Evolutionary conservation across 305 asterid species (phyloP).

Genomic region (Fraxinus xanthoxyloides): DNA sequence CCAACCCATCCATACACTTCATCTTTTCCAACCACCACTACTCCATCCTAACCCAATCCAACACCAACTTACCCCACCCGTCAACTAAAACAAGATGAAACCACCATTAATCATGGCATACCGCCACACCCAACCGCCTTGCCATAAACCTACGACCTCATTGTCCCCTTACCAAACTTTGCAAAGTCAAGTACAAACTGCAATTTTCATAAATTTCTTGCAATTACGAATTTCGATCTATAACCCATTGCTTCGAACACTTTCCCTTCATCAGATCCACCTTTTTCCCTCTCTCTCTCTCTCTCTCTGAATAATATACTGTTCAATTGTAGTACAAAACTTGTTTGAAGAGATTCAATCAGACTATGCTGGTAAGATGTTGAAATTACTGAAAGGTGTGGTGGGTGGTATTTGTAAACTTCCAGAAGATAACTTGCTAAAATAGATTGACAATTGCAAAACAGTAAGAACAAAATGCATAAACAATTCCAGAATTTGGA

Average conservation of each 20-base stretch:
- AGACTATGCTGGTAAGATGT: conserved; percentile 48
- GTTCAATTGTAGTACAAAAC: not conserved
- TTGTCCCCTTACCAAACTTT: no score
- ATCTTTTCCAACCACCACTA: no score
- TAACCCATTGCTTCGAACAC: not conserved
- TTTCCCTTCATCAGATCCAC: conserved; percentile 20
- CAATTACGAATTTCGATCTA: not conserved
- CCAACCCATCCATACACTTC: not conserved
- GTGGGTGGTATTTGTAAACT: conserved; percentile 55
- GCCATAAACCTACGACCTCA: no score
- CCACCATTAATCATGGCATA: no score
- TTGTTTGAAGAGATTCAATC: not conserved
- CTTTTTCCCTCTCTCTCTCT: not conserved
- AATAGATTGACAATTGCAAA: no score
- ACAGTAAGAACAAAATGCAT: no score
- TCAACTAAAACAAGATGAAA: no score
- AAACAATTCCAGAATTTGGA: no score
- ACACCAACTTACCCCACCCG: not conserved
- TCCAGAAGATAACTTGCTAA: no score
- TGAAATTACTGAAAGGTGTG: conserved; percentile 89
- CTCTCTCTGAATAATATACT: not conserved
- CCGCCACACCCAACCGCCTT: no score
- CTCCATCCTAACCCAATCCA: not conserved
- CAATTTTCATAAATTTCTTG: not conserved
- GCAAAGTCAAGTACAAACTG: not conserved